A percentile compares a stretch with the other conserved stretches of the same genome.
Evolutionary conservation across 192 early-diverging fungal species (phyloP).

Genomic region (Backusella circina): DNA sequence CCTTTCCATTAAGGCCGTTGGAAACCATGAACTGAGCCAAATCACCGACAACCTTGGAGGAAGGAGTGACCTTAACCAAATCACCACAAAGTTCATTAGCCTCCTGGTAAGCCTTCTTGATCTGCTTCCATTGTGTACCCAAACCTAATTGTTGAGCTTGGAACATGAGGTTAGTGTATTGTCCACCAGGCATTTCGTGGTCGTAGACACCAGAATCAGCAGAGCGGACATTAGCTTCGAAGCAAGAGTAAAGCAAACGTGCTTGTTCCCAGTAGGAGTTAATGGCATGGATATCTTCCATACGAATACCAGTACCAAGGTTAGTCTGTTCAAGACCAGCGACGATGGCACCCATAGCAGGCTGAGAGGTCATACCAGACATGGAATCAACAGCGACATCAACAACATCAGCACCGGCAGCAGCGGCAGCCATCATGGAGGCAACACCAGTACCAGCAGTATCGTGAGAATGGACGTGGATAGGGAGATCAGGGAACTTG

Average conservation of each 20-base stretch:
- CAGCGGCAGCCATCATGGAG: conserved; percentile 87
- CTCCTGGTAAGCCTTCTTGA: conserved; percentile 86
- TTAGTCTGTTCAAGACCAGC: conserved; percentile 77
- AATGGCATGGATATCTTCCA: conserved; percentile 76
- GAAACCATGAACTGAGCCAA: conserved; percentile 98
- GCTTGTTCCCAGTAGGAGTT: conserved; percentile 98
- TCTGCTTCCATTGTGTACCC: conserved; percentile 90
- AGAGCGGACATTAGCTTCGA: conserved; percentile 88
- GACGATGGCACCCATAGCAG: conserved; percentile 94
- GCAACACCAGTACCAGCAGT: conserved; percentile 97
- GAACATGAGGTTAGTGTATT: conserved; percentile 99
- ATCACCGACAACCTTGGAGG: conserved; percentile 97
- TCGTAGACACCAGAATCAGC: conserved; percentile 90
- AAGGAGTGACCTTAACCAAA: conserved; percentile 97
- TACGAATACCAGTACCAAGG: conserved; percentile 80
- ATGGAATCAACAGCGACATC: conserved; percentile 92
- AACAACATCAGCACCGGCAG: conserved; percentile 91
- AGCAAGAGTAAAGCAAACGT: conserved; percentile 93
- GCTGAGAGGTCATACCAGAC: conserved; percentile 96
- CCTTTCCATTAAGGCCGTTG: conserved; percentile 71
- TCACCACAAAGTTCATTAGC: conserved; percentile 93
- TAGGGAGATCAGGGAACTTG: conserved; percentile 85
- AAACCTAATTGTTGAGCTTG: conserved; percentile 93
- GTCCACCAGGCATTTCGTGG: conserved; percentile 97
- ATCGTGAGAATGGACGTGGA: conserved; percentile 97